These are phyloP conservation scores for Rhodotorula sp. DNA, from an alignment of 1,284 basidiomycete species.

Conservation along the genomic window DNA sequence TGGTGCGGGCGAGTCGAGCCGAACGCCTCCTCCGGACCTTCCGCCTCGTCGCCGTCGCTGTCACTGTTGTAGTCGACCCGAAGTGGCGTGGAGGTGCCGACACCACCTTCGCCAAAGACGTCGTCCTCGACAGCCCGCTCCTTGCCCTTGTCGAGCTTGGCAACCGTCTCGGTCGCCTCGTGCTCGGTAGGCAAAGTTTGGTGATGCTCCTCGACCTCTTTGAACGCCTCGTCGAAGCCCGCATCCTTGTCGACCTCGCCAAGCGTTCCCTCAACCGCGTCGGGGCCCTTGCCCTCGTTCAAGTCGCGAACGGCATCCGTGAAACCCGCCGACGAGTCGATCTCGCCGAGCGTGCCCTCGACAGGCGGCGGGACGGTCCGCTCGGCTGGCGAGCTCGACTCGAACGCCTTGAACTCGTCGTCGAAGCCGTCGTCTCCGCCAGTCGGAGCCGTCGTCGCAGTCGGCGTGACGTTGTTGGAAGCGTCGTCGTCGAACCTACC, in stretches of 20 bases:
- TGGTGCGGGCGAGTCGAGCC: constrained; percentile 1
- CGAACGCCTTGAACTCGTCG: constrained; percentile 14
- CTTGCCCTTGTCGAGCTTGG: constrained; percentile 15
- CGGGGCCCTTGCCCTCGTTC: not conserved
- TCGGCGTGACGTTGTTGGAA: no score
- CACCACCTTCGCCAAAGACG: not conserved
- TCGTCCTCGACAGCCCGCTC: constrained; percentile 31
- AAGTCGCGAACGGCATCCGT: constrained; percentile 26
- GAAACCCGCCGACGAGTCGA: constrained; percentile 20
- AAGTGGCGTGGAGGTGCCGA: not conserved
- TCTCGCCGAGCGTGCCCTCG: constrained; percentile 11
- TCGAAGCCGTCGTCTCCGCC: not conserved
- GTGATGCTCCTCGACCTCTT: constrained; percentile 41
- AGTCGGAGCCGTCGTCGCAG: no score
- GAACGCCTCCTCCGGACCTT: constrained; percentile 26
- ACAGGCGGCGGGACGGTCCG: not conserved
- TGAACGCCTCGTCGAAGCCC: constrained; percentile 43
- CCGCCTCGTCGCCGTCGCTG: constrained; percentile 3
- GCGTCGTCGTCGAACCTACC: no score
- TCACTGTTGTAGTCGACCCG: constrained; percentile 3
- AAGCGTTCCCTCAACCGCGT: constrained; percentile 12
- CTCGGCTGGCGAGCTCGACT: constrained; percentile 3
- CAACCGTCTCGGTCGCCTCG: not conserved
- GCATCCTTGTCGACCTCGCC: constrained; percentile 24
- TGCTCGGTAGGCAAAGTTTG: no score